Evolutionary conservation across 305 asterid genomes (phyloP), one percentile per base, ranked within the genome.

Genomic region (Euphrasia arctica): DNA sequence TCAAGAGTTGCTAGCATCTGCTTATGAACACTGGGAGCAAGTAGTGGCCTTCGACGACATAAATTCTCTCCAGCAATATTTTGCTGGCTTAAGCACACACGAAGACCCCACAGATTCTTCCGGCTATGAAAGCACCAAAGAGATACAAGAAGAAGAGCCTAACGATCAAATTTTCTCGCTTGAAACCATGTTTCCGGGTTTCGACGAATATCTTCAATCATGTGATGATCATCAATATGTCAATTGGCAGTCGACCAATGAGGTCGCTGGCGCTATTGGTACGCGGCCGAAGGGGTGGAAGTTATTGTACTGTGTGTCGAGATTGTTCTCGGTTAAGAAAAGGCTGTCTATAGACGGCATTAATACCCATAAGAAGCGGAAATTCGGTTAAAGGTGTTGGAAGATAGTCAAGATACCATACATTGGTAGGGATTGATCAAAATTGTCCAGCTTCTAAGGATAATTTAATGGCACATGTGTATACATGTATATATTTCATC

Each of bases 21-120:
- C 82, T 5, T 75, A 36, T n/a, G 4, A 27, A 25, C 61, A 79
- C 66, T 72, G 80, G 78, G 39, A 1, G 0, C n/a, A 60, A 48
- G 70, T 69, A 1, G 12, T 15, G 43, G 13, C 54, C 66, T 66
- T 64, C 11, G 71, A 70, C 13, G 77, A 70, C 56, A 15, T 48
- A 39, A 36, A 71, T 29, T 65, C 77, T 57, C 55, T 67, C 27
- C 18, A 49, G 27, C 64, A 57, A 10, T 62, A 67, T 55, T 4
- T 71, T 27, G 27, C 10, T 1, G 42, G 25, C 4, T 13, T 63
- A 34, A 62, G 45, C 10, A 43, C 60, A 18, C 39, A 9, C 18
- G 11, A n/a, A n/a, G n/a, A n/a, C n/a, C n/a, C n/a, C n/a, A n/a
- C n/a, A n/a, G n/a, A 52, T 64, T 1, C 3, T 27, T 36, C 22